Percentiles rank a stretch among this genome's conserved stretches.
These are phyloP conservation scores for Rhododendron simsii DNA, from an alignment of 148 eudicot species.

Conservation along the genomic window DNA sequence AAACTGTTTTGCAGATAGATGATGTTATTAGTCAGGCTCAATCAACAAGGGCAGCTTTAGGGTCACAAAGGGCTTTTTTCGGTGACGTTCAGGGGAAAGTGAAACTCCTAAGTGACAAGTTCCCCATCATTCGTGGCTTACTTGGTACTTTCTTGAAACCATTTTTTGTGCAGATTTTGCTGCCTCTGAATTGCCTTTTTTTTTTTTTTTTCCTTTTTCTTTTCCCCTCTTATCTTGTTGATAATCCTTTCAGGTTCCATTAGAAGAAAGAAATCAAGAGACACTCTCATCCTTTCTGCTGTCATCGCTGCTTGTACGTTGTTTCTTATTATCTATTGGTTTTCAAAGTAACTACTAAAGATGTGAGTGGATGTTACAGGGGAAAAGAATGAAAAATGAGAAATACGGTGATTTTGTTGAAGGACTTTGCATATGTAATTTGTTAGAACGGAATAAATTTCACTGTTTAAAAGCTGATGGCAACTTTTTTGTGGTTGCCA, in stretches of 20 bases:
- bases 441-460: background rate
- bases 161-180: background rate
- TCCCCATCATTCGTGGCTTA: slow-evolving; percentile 85
- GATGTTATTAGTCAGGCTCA: slow-evolving; percentile 94
- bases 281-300: slow-evolving; percentile 71
- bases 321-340: slow-evolving; percentile 86
- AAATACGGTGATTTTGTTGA: background rate
- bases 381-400: background rate
- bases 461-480: background rate
- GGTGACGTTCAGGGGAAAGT: slow-evolving; percentile 92
- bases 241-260: slow-evolving; percentile 58
- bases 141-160: slow-evolving; percentile 49
- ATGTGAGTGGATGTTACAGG: background rate
- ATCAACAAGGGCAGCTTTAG: slow-evolving; percentile 75
- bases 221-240: background rate
- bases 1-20: slow-evolving; percentile 57
- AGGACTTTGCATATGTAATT: slow-evolving; percentile 26
- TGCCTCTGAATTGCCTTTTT: background rate
- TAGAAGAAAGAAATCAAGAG: slow-evolving; percentile 68
- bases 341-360: slow-evolving; percentile 52
- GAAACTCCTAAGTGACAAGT: slow-evolving; percentile 80
- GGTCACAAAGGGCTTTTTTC: slow-evolving; percentile 83
- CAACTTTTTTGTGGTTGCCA: slow-evolving; percentile 4
- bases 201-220: background rate
- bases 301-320: slow-evolving; percentile 83